Base-by-base conservation (phyloP, 2,329 filamentous ascomycete species). In the Akanthomyces lecanii region DNA sequence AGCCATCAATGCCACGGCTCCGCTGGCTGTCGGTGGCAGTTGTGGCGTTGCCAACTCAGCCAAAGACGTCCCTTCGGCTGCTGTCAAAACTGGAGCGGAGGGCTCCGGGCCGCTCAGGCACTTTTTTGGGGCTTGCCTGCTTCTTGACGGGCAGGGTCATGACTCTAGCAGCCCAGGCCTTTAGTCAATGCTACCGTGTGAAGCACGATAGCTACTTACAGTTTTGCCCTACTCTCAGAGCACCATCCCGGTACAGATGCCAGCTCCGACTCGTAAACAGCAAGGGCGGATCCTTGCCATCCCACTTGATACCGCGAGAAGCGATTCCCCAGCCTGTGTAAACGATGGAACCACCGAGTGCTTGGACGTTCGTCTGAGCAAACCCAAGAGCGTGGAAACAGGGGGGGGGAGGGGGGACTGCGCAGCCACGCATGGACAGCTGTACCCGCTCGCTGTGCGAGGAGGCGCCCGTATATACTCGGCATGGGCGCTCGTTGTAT, bases 91-190 rank as follows among this genome's bases (percentile, higher is more conserved):
- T 40, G 58, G 48, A 48, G 48, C 58, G 10, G 25, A 53, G 38
- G 48, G 48, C 47, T 38, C 58, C 58, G 58, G 47, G 58, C 58
- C 58, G 58, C 58, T 61, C 58, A 61, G 58, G 58, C 58, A 61
- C 58, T 61, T 61, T 21, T 48, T 16, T n/a, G 16, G 21, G 25
- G 45, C 56, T 38, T 38, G 4, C 48, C 23, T 47, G 12, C 2
- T 38, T 38, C 12, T 21, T 53, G 51, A n/a, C 21, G 12, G 23
- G n/a, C 28, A 23, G 30, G 55, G 55, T 25, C 56, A 48, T 59
- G 56, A 50, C 56, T 50, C 53, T 36, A 36, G 47, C 25, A 48
- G 45, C 21, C 23, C 47, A 18, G 16, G 23, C 47, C 14, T 11
- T 40, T 3, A 4, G 38, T 36, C 38, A 40, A 16, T 16, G 14